A percentile compares a stretch with the other conserved stretches of the same genome.
These are phyloP conservation scores for Lepidium aucheri DNA, from an alignment of 345 rosid genomes.

Conservation along the genomic window DNA sequence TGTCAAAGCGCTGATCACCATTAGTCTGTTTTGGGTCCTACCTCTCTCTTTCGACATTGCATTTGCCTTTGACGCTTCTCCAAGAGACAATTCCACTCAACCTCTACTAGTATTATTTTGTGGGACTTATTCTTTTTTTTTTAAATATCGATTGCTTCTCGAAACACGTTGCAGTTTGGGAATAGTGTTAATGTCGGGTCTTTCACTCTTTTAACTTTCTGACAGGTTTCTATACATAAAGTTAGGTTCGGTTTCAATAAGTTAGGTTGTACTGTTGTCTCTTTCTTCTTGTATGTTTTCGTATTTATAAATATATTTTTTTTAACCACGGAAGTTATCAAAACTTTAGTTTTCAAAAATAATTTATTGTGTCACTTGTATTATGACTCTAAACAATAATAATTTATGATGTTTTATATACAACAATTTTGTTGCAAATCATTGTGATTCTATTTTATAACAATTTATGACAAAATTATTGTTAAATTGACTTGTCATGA, in stretches of 20 bases:
- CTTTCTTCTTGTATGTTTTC: neutral
- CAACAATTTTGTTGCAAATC: too few relatives aligned
- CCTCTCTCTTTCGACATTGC: neutral
- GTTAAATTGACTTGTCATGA: too few relatives aligned
- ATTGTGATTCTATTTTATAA: too few relatives aligned
- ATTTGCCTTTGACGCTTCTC: conserved; percentile 17
- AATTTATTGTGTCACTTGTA: too few relatives aligned
- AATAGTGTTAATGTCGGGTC: neutral
- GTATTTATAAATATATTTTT: too few relatives aligned
- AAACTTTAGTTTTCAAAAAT: too few relatives aligned
- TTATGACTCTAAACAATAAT: too few relatives aligned
- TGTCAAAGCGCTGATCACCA: conserved; percentile 28
- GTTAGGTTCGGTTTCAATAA: neutral
- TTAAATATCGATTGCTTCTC: neutral
- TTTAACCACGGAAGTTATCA: too few relatives aligned
- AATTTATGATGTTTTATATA: too few relatives aligned
- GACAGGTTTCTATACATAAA: neutral
- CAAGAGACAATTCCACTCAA: conserved; percentile 10
- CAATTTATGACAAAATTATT: too few relatives aligned
- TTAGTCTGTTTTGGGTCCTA: conserved; percentile 1
- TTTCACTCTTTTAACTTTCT: neutral
- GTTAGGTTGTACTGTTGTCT: neutral
- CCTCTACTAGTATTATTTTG: neutral
- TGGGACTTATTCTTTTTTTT: neutral
- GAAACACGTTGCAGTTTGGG: conserved; percentile 2